Percentiles rank a stretch among this genome's conserved stretches.
These are phyloP conservation scores for Acer saccharum DNA, from an alignment of 345 rosid species.

Conservation along the genomic window DNA sequence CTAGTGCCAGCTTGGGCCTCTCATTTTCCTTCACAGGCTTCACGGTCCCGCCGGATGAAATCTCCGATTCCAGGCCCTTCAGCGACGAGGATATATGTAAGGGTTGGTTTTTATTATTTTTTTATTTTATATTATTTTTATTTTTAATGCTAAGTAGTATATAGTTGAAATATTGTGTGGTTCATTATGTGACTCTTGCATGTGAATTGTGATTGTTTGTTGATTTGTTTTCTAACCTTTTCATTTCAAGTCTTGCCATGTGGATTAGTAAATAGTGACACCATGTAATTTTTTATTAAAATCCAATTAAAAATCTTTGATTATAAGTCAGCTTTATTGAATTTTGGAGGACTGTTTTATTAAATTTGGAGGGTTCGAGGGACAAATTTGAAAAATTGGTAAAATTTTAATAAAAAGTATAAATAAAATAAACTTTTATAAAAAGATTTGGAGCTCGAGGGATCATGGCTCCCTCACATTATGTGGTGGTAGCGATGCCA, in stretches of 20 bases:
- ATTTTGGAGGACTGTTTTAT: no score
- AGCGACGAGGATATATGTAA: constrained; percentile 92
- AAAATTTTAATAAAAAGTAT: no score
- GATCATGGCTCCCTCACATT: no score
- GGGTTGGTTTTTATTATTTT: no score
- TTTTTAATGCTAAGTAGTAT: background rate
- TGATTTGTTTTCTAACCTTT: background rate
- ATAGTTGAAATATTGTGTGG: background rate
- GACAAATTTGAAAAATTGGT: no score
- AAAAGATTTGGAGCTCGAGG: no score
- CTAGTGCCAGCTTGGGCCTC: constrained; percentile 90
- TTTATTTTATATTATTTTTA: no score
- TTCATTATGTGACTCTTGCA: constrained; percentile 3
- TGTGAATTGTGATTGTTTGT: constrained; percentile 4
- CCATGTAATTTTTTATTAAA: background rate
- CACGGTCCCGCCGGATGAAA: constrained; percentile 78
- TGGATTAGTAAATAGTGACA: background rate
- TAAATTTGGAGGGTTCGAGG: no score
- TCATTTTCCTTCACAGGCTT: constrained; percentile 97
- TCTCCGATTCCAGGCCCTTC: constrained; percentile 73
- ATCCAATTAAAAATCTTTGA: background rate
- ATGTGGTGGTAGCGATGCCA: no score
- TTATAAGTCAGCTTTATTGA: no score
- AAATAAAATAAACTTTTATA: no score
- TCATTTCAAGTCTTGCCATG: background rate